Base-by-base conservation (phyloP, 2,329 filamentous ascomycete species). In the Monascus ruber region DNA sequence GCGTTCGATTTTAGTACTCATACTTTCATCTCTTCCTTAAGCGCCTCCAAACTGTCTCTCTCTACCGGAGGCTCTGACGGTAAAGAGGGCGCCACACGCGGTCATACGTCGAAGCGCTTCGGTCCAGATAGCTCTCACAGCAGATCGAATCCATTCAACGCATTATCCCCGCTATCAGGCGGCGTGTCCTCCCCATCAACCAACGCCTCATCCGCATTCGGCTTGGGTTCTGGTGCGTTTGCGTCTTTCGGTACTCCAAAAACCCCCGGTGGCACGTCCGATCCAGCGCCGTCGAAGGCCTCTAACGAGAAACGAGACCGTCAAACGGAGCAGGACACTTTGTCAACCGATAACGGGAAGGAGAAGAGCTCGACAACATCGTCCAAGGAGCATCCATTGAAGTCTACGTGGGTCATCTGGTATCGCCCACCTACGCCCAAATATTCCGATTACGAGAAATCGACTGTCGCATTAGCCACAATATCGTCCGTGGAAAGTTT, bases 381-480 rank as follows among this genome's bases (percentile, higher is more conserved):
- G 32, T 47, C 53, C 29, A 58, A 59, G 33, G 59, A 66, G 41
- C 77, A 83, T 57, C 73, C 76, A 43, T 72, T 96, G 53, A 87
- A 84, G 65, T 81, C 86, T 62, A 81, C 80, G 47, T 98, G 91
- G 91, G 81, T 94, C 28, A 86, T 96, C 61, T 96, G 91, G 87
- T 98, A 93, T 66, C 79, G 91, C 43, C 91, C 91, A 31, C 91
- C 91, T 36, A 94, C 93, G 53, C 88, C 86, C 49, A 98, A 98
- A 69, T 91, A 89, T 48, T 89, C 91, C 56, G 89, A 96, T 64
- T 98, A 98, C 63, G 91, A 98, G 63, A 94, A 96, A 66, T 96
- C 89, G 5, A 80, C 94, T 45, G 83, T 91, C 54, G 78, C 87
- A 31, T 79, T 96, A 56, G 89, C 85, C 52, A 76, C 76, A 40